phyloP scores from a whole-genome alignment of 1,284 basidiomycete genomes.

The Sparassis latifolia region DNA sequence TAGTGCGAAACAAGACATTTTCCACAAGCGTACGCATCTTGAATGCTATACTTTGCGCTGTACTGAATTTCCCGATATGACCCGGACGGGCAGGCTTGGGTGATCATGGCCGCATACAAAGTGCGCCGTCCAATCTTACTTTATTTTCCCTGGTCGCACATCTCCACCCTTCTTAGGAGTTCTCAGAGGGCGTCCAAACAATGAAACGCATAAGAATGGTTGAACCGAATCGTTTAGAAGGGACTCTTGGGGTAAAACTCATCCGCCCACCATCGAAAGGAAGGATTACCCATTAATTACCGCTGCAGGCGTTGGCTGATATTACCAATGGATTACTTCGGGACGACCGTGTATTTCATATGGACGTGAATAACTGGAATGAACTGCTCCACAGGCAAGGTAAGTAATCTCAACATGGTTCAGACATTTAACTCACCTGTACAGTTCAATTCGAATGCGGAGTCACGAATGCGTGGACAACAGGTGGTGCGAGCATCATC shows the following conservation, averaged over 20 bases:
- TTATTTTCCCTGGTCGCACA: not conserved
- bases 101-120: slow-evolving; percentile 26
- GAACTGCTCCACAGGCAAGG: slow-evolving; percentile 30
- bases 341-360: slow-evolving; percentile 29
- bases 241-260: no score
- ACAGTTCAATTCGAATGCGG: slow-evolving; percentile 27
- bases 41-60: no score
- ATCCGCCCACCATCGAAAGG: no score
- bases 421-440: no score
- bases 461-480: slow-evolving; percentile 24
- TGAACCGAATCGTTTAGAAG: slow-evolving; percentile 2
- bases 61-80: no score
- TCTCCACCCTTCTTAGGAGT: slow-evolving; percentile 8
- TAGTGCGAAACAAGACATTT: not conserved
- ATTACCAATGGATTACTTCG: slow-evolving; percentile 28
- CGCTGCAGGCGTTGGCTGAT: slow-evolving; percentile 18
- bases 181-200: slow-evolving; percentile 10
- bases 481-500: slow-evolving; percentile 25
- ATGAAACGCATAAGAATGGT: slow-evolving; percentile 13
- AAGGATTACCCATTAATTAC: not conserved
- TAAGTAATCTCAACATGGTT: slow-evolving; percentile 5
- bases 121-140: slow-evolving; percentile 11
- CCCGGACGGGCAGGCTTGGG: slow-evolving; percentile 25
- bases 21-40: not conserved
- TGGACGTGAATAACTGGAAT: slow-evolving; percentile 17